Conservation (phyloP, 495 filamentous ascomycete genomes). For the Podospora bellae-mahoneyi region DNA sequence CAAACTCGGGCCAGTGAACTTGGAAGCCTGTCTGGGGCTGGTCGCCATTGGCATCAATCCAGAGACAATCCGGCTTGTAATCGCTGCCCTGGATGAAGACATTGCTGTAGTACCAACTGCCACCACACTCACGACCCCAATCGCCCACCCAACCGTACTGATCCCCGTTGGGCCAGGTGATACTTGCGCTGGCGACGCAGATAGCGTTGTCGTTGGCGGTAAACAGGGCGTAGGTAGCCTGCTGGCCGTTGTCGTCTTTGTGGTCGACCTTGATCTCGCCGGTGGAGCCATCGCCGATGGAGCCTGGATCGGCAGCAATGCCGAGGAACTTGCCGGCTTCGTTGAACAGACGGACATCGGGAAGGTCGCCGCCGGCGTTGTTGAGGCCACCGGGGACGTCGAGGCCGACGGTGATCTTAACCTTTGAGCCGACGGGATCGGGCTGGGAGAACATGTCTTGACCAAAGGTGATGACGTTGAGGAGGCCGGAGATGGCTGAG, state of each 20-base stretch:
- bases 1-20: constrained; percentile 29
- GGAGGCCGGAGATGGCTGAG: background rate
- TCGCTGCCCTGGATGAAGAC: constrained; percentile 6
- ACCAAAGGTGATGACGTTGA: constrained; percentile 2
- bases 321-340: constrained; percentile 30
- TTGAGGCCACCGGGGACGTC: constrained; percentile 18
- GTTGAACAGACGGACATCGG: constrained; percentile 35
- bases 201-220: constrained; percentile 33
- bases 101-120: constrained; percentile 12
- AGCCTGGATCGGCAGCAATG: constrained; percentile 23
- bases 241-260: constrained; percentile 17
- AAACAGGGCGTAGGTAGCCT: constrained; percentile 33
- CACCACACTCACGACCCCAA: constrained; percentile 29
- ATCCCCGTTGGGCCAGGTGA: constrained; percentile 28
- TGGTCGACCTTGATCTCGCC: constrained; percentile 26
- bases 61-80: constrained; percentile 26
- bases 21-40: constrained; percentile 35
- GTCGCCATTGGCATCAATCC: constrained; percentile 34
- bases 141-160: constrained; percentile 32
- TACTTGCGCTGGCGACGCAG: constrained; percentile 27
- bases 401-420: constrained; percentile 29
- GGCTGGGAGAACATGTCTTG: constrained; percentile 7
- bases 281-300: constrained; percentile 23
- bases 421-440: constrained; percentile 17
- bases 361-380: constrained; percentile 31